A percentile compares a stretch with the other conserved stretches of the same genome.
These are phyloP conservation scores for Olyra latifolia DNA, from an alignment of 176 grass and related monocot species.

Conservation along the genomic window DNA sequence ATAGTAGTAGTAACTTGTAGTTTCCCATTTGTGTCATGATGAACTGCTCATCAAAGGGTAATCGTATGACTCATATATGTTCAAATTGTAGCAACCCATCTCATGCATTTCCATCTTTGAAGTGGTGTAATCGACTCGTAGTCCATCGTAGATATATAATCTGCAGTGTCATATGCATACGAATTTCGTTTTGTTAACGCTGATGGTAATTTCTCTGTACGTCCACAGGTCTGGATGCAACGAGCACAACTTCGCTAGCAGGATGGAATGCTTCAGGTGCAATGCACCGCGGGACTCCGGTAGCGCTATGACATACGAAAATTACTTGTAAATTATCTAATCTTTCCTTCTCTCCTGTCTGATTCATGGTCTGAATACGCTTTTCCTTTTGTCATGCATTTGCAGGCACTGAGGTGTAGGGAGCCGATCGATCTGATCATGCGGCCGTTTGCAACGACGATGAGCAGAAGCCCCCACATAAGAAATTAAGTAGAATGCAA, in stretches of 20 bases:
- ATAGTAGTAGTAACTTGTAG: neutral
- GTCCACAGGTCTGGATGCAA: conserved; percentile 84
- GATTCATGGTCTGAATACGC: neutral
- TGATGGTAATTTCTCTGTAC: neutral
- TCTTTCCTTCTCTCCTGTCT: neutral
- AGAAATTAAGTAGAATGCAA: conserved; percentile 40
- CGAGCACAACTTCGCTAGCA: conserved; percentile 97
- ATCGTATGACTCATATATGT: neutral
- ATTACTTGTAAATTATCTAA: conserved; percentile 48
- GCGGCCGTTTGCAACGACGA: neutral
- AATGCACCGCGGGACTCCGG: conserved; percentile 86
- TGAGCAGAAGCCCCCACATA: conserved; percentile 27
- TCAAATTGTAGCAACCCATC: neutral
- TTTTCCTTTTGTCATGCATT: neutral
- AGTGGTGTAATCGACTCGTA: too few species aligned
- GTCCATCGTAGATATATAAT: neutral
- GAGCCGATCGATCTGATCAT: neutral
- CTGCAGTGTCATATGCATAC: neutral
- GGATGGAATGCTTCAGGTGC: conserved; percentile 95
- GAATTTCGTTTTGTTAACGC: neutral
- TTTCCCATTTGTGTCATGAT: neutral
- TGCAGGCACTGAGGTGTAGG: conserved; percentile 75
- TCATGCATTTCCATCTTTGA: neutral
- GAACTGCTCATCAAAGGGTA: neutral
- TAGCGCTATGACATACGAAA: conserved; percentile 55